A percentile compares a stretch with the other conserved stretches of the same genome.
Evolutionary conservation across 257 asterid species (phyloP).

Genomic region (Primulina eburnea): DNA sequence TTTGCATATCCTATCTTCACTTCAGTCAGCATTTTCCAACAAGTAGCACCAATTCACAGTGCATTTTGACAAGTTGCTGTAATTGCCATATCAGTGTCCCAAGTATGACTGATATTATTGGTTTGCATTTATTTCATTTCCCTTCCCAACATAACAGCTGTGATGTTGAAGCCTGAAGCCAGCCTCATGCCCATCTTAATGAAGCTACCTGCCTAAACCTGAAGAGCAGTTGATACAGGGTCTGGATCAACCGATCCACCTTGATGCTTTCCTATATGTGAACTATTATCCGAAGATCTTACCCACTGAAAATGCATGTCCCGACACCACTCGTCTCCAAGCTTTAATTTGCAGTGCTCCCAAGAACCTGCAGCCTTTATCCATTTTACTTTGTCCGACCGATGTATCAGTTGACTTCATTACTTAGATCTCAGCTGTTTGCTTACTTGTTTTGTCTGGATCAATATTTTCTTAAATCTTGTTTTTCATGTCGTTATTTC

Average conservation of each 20-base stretch:
- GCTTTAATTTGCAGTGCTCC: constrained; percentile 55
- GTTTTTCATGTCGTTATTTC: too few species aligned
- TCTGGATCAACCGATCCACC: constrained; percentile 68
- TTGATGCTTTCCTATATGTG: constrained; percentile 76
- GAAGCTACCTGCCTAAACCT: constrained; percentile 95
- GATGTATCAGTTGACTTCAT: constrained; percentile 41
- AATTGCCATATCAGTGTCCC: constrained; percentile 42
- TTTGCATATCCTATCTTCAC: constrained; percentile 24
- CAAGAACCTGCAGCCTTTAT: constrained; percentile 68
- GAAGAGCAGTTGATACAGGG: constrained; percentile 86
- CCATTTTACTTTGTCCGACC: constrained; percentile 42
- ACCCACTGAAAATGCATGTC: constrained; percentile 64
- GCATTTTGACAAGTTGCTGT: constrained; percentile 33
- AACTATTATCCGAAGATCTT: constrained; percentile 71
- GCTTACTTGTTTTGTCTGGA: too few species aligned
- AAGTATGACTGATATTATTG: constrained; percentile 61
- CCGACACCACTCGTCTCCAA: constrained; percentile 57
- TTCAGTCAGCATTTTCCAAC: constrained; percentile 22
- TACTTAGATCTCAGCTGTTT: too few species aligned
- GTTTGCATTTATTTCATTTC: constrained; percentile 81
- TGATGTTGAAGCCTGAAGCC: constrained; percentile 92
- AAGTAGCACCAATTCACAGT: constrained; percentile 29
- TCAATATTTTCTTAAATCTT: too few species aligned
- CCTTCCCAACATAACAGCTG: constrained; percentile 85
- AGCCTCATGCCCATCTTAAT: constrained; percentile 62